Conservation (phyloP, 2,329 filamentous ascomycete species). For the Phyllosticta citrichinensis region DNA sequence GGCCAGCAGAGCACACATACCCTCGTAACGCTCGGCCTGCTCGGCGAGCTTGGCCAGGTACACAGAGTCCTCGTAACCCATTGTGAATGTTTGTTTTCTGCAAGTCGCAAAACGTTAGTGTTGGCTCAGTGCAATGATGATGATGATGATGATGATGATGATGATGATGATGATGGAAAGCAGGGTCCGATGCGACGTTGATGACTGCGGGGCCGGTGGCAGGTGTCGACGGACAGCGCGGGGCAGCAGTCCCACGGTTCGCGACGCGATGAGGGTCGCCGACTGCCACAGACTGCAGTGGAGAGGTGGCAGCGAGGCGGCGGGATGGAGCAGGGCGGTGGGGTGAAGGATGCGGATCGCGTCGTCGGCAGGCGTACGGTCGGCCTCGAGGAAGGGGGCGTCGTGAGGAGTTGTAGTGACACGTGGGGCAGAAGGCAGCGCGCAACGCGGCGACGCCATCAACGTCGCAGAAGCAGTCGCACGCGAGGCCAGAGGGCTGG, state of each 20-base stretch:
- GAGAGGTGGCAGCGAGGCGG: conserved; percentile 16
- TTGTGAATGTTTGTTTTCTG: conserved; percentile 8
- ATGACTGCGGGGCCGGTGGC: conserved; percentile 4
- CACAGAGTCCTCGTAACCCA: conserved; percentile 15
- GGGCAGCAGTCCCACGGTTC: conserved; percentile 5
- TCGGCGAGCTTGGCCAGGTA: conserved; percentile 99
- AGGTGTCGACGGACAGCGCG: conserved; percentile 8
- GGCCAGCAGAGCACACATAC: conserved; percentile 33
- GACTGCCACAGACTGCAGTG: conserved; percentile 15
- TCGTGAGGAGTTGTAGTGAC: conserved; percentile 15
- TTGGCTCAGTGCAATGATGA: neutral
- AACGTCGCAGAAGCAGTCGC: conserved; percentile 2
- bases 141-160: neutral
- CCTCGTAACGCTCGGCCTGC: conserved; percentile 99
- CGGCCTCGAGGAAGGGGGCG: conserved; percentile 18
- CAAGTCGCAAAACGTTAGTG: conserved; percentile 2
- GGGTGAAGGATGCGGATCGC: conserved; percentile 2
- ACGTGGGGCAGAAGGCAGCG: conserved; percentile 8
- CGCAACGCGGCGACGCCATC: conserved; percentile 2
- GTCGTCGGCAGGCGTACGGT: conserved; percentile 2
- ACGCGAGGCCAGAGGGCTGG: neutral
- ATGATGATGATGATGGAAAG: neutral
- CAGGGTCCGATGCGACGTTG: neutral
- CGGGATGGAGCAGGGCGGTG: neutral
- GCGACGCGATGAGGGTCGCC: conserved; percentile 3